These are phyloP conservation scores for Xylariales sp. DNA, from an alignment of 2,329 filamentous ascomycete genomes.

Conservation along the genomic window DNA sequence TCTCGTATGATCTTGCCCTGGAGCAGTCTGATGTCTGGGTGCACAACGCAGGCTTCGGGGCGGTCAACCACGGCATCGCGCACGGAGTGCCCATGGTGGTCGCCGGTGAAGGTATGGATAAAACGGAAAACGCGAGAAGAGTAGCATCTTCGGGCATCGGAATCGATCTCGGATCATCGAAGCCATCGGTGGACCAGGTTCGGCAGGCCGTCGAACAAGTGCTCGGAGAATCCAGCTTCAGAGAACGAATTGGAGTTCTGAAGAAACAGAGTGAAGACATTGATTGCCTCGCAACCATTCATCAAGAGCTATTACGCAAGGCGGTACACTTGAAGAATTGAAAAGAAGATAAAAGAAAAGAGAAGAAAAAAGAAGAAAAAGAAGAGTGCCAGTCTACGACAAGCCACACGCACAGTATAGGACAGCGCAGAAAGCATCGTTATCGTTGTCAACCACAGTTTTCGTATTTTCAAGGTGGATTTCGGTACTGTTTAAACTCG, in stretches of 20 bases:
- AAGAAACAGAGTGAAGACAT: constrained; percentile 21
- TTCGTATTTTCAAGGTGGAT: too few relatives aligned
- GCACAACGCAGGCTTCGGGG: constrained; percentile 36
- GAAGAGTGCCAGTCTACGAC: not conserved
- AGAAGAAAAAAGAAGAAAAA: not conserved
- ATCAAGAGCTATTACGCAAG: constrained; percentile 15
- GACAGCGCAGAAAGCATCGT: too few relatives aligned
- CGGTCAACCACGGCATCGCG: constrained; percentile 33
- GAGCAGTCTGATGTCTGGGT: constrained; percentile 31
- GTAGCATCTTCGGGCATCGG: constrained; percentile 29
- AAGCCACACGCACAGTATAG: too few relatives aligned
- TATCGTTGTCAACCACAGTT: too few relatives aligned
- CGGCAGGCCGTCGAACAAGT: constrained; percentile 22
- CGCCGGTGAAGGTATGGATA: constrained; percentile 36
- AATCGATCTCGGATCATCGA: constrained; percentile 23
- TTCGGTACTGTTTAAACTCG: too few relatives aligned
- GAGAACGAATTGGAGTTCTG: constrained; percentile 17
- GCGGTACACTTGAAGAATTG: too few relatives aligned
- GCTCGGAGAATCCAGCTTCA: constrained; percentile 16
- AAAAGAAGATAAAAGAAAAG: not conserved
- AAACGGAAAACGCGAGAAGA: constrained; percentile 30
- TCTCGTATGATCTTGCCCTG: constrained; percentile 33
- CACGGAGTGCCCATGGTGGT: constrained; percentile 35
- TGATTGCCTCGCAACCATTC: constrained; percentile 24
- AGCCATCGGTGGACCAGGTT: constrained; percentile 21